These are phyloP conservation scores for Debaryomyces nepalensis DNA, from an alignment of 1,139 yeast species.

Conservation along the genomic window DNA sequence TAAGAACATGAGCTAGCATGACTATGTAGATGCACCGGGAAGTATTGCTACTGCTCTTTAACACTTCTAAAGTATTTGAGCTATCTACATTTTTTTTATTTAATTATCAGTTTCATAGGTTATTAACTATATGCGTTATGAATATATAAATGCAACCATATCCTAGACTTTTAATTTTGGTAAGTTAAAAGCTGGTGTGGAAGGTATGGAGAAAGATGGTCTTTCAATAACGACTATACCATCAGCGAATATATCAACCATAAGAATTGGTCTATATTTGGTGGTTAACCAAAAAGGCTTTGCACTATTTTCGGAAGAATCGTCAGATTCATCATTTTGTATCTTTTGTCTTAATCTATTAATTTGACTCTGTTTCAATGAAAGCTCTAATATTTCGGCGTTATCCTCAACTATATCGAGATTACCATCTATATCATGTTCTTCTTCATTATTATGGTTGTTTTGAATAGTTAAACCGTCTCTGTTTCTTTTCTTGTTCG, in stretches of 20 bases:
- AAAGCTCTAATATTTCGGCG: slow-evolving; percentile 36
- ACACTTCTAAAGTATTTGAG: too few relatives aligned
- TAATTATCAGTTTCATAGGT: background rate
- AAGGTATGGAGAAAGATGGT: slow-evolving; percentile 64
- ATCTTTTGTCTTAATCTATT: slow-evolving; percentile 33
- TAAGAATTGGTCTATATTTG: slow-evolving; percentile 75
- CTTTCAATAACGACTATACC: slow-evolving; percentile 75
- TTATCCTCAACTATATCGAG: slow-evolving; percentile 28
- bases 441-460: slow-evolving; percentile 29
- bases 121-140: slow-evolving; percentile 6
- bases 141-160: slow-evolving; percentile 8
- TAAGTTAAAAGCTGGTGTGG: slow-evolving; percentile 75
- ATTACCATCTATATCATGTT: slow-evolving; percentile 20
- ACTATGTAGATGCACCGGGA: slow-evolving; percentile 38
- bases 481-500: slow-evolving; percentile 59
- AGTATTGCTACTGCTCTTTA: too few relatives aligned
- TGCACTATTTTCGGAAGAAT: slow-evolving; percentile 23
- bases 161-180: slow-evolving; percentile 61
- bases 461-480: slow-evolving; percentile 61
- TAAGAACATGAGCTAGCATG: slow-evolving; percentile 53
- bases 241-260: slow-evolving; percentile 38
- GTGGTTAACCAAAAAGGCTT: slow-evolving; percentile 75
- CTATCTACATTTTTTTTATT: background rate
- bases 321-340: slow-evolving; percentile 32
- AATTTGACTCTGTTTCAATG: slow-evolving; percentile 38